Base-by-base conservation (phyloP, 2,329 filamentous ascomycete species). In the Laburnicola sp. region DNA sequence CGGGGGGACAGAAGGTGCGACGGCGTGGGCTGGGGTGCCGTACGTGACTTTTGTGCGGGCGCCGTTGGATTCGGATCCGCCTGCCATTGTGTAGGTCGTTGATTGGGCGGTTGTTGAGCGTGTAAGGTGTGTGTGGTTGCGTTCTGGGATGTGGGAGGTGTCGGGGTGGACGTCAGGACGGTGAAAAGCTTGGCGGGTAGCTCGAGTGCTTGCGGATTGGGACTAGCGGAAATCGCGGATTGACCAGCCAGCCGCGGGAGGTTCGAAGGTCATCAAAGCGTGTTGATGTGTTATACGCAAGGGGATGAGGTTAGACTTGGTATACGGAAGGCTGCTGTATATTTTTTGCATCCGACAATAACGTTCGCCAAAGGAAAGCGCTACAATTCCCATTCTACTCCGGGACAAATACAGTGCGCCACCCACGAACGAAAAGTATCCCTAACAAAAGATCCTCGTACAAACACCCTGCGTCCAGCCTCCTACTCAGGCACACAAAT, bases 401-500 rank as follows among this genome's bases (percentile, higher is more conserved):
- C 16, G 16, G 16, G 16, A 16, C 16, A 16, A 16, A 16, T 16
- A 16, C 16, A 16, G 16, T 16, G 16, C 16, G 16, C 16, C 16
- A 16, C 16, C 16, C 16, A 16, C 16, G 16, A 16, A 16, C 16
- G 16, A 16, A 16, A 16, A 16, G 16, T 16, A 16, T 16, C 16
- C 16, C 16, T 36, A 38, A 39, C 30, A 34, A 40, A 30, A 8
- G 38, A 30, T 41, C 45, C 45, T 43, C 39, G 30, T 43, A 36
- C 10, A 41, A 25, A 6, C 22, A 28, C 16, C 25, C 10, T 22
- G 8, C 9, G 3, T n/a, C 23, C 16, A 7, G 22, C 22, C 34
- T 10, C 28, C 31, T 47, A 56, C 22, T 54, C 62, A 23, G 78
- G 77, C 16, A 82, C 64, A 62, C 81, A 83, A 35, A 83, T 70